A percentile compares a stretch with the other conserved stretches of the same genome.
Conservation (phyloP, 805 yeast genomes). For the Schizosaccharomyces cryophilus region DNA sequence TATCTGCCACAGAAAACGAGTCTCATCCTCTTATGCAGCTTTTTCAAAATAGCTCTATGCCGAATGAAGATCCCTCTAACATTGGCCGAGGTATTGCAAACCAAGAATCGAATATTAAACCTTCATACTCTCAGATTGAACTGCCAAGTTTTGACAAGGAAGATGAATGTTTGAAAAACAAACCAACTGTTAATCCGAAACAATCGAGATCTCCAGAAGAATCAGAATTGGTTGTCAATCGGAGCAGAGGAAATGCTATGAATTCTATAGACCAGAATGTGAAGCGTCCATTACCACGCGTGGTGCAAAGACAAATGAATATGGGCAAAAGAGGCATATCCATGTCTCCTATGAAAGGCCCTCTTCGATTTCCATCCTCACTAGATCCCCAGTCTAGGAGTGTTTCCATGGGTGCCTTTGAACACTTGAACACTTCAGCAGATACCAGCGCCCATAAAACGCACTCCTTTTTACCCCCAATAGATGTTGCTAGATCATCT, state of each 20-base stretch:
- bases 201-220: not conserved
- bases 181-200: not conserved
- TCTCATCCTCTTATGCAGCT: not conserved
- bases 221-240: not conserved
- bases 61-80: not conserved
- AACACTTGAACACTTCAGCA: not conserved
- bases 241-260: not conserved
- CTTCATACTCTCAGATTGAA: not conserved
- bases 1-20: not conserved
- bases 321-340: not conserved
- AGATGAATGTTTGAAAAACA: not conserved
- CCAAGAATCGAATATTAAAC: not conserved
- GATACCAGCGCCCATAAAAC: not conserved
- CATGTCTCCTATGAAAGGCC: not conserved
- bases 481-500: not conserved
- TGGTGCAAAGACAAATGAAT: not conserved
- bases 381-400: not conserved
- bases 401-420: not conserved
- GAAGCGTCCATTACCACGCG: not conserved
- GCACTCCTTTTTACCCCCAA: not conserved
- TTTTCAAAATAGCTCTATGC: not conserved
- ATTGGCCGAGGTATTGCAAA: not conserved
- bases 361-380: not conserved
- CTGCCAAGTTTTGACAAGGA: not conserved
- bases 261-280: not conserved